These are phyloP conservation scores for Cryptosporidium viatorum DNA, from an alignment of 169 alveolate genomes.

Conservation along the genomic window DNA sequence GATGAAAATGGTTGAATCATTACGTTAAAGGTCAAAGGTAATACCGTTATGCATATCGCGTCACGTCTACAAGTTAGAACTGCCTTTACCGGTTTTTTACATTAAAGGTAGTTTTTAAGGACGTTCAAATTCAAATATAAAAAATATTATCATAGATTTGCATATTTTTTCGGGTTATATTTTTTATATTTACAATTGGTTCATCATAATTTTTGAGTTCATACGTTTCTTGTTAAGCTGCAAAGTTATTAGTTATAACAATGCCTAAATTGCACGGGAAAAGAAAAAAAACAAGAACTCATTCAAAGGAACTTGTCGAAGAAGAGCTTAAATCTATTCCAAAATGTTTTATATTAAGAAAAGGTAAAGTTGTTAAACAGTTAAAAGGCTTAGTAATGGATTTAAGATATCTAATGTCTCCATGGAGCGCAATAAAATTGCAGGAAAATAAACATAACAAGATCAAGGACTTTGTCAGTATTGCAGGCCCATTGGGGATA, in stretches of 20 bases:
- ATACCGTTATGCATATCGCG: slow-evolving; percentile 39
- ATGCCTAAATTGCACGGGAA: slow-evolving; percentile 66
- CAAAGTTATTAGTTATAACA: not conserved
- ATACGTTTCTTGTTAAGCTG: not conserved
- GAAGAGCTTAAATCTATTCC: slow-evolving; percentile 75
- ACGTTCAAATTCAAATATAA: not conserved
- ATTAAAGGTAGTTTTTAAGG: not conserved
- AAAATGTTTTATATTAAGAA: slow-evolving; percentile 74
- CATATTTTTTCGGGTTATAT: not conserved
- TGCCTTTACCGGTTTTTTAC: slow-evolving; percentile 41
- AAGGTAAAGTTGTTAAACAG: slow-evolving; percentile 72
- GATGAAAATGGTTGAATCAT: not conserved
- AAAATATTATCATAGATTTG: not conserved
- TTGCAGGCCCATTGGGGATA: slow-evolving; percentile 77
- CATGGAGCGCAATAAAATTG: slow-evolving; percentile 74
- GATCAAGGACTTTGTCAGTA: slow-evolving; percentile 75
- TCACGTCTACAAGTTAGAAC: not conserved
- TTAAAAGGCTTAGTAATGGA: slow-evolving; percentile 76
- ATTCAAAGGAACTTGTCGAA: slow-evolving; percentile 41
- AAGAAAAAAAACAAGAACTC: slow-evolving; percentile 73
- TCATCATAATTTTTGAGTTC: not conserved
- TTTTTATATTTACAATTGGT: not conserved
- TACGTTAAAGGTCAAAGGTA: not conserved
- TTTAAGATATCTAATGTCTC: slow-evolving; percentile 78
- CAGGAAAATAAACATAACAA: slow-evolving; percentile 74